Evolutionary conservation across 805 yeast species (phyloP), one percentile per base, ranked within the genome.

Genomic region (Yarrowia sp.): DNA sequence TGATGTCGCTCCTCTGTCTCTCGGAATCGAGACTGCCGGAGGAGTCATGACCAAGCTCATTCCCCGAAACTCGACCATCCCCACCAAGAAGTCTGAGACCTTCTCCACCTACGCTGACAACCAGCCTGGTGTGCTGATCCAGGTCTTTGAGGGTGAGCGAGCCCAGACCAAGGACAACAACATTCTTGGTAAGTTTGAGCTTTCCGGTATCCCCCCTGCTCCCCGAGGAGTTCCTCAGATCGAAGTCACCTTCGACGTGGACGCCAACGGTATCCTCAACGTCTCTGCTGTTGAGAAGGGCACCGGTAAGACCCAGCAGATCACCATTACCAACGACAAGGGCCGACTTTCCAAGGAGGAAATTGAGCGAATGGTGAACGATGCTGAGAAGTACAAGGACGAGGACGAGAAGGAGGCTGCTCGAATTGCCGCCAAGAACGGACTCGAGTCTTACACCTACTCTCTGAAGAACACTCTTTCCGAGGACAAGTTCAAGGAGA

Each of bases 221-320:
- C 97, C 97, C 82, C 91, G 97, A 83, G 98, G 98, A 85, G 96
- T 89, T 70, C 98, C 98, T 76, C 97, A 91, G 83, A 88, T 92
- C 73, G 98, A 92, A 84, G 98, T 92, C 72, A 92, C 97, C 74
- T 92, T 92, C 77, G 98, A 92, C 79, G 83, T 92, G 74, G 98
- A 92, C 80, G 97, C 98, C 71, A 92, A 92, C 80, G 98, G 98
- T 84, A 92, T 92, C 81, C 84, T 92, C 81, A 92, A 92, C 79
- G 98, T 92, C 67, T 88, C 96, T 71, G 98, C 98, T 68, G 83
- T 92, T 72, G 98, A 92, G 84, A 92, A 92, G 85, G 96, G 97
- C 82, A 92, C 97, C 69, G 97, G 97, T 83, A 92, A 92, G 84
- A 81, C 96, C 72, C 90, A 87, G 87, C 50, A 92, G 86, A 92